These are phyloP conservation scores for Batrachochytrium dendrobatidis DNA, from an alignment of 371 early-diverging fungal species.

Conservation along the genomic window DNA sequence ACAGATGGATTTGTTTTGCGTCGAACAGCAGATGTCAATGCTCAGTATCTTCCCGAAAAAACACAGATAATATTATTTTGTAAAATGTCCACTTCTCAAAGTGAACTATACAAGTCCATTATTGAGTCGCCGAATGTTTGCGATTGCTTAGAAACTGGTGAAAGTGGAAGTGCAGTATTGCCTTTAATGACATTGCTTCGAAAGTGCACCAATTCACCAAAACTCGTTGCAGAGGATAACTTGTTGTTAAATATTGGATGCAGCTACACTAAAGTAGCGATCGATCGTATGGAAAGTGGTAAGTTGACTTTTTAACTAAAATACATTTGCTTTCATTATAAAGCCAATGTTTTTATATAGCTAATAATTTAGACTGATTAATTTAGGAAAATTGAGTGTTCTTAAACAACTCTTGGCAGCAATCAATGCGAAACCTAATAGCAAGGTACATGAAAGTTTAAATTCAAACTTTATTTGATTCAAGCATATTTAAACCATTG, in stretches of 20 bases:
- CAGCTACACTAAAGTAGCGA: neutral
- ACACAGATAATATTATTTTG: slow-evolving; percentile 47
- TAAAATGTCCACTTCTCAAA: slow-evolving; percentile 33
- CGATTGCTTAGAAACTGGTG: slow-evolving; percentile 7
- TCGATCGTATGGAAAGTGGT: slow-evolving; percentile 1
- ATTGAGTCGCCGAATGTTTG: slow-evolving; percentile 26
- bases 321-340: no score
- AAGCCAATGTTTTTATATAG: neutral
- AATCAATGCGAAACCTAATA: neutral
- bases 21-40: slow-evolving; percentile 46
- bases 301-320: no score
- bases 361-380: neutral
- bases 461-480: no score
- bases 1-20: slow-evolving; percentile 41
- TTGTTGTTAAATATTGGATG: no score
- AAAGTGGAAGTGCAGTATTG: slow-evolving; percentile 16
- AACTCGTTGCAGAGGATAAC: slow-evolving; percentile 13
- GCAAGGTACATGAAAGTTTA: neutral
- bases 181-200: slow-evolving; percentile 38
- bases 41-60: slow-evolving; percentile 54
- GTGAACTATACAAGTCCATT: slow-evolving; percentile 34
- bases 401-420: slow-evolving; percentile 21
- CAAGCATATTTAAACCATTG: no score
- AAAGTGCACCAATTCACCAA: slow-evolving; percentile 42
- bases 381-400: slow-evolving; percentile 39